Base-by-base conservation (phyloP, 1,284 basidiomycete genomes). In the Boletus nobilissimus region DNA sequence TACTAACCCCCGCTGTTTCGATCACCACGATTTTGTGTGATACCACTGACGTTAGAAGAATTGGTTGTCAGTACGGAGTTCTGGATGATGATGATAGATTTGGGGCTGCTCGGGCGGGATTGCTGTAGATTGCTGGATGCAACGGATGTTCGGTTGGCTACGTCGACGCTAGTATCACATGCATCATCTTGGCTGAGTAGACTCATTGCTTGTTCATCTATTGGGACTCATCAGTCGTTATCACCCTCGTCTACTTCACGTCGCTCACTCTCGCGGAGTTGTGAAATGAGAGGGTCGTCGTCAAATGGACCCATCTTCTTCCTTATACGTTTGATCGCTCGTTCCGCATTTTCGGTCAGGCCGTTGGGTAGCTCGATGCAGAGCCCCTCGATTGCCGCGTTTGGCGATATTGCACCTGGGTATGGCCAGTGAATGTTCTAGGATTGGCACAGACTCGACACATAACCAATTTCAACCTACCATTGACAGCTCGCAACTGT, bases 231-330 rank as follows among this genome's bases (percentile, higher is more conserved):
- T 81, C 13, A 77, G 36, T 54, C 57, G 26, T 46, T 16, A 60
- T 70, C 60, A 26, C 9, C 8, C 16, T 46, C 5, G 40, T 38
- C 14, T 43, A 34, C 5, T 29, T 9, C 16, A 63, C 22, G 18
- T 29, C 63, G 26, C 79, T 81, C n/a, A 81, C 81, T 74, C 7
- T 81, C 67, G 5, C 62, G 19, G 9, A 74, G 68, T 26, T 81
- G 80, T 24, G 70, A 10, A 66, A 77, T 63, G 29, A 54, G 14
- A 10, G 40, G 16, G 26, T 81, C 9, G 26, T 76, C 76, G 3
- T 24, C 1, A 62, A 80, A 80, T 22, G 76, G 81, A 24, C 51
- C n/a, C 4, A 82, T 77, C n/a, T 34, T 63, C 9, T 72, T 22
- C 18, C 19, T 79, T 34, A 48, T 73, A 38, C 65, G 68, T 16